Evolutionary conservation across 495 filamentous ascomycete species (phyloP).

Genomic region (Penicillium verhagenii): DNA sequence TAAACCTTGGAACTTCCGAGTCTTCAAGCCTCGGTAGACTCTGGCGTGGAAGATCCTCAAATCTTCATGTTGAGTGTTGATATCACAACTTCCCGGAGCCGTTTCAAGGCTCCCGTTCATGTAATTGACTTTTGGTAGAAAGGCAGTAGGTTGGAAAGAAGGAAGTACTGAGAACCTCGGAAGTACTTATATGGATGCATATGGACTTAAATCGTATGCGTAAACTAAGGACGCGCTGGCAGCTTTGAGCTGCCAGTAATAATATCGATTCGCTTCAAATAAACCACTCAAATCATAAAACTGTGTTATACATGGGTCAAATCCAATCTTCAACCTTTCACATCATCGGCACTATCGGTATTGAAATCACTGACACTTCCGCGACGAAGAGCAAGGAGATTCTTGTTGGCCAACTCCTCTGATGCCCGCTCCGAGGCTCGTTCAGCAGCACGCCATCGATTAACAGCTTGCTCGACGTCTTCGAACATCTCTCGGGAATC

Average conservation of each 20-base stretch:
- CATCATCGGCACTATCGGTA: slow-evolving; percentile 42
- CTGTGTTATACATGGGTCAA: background rate
- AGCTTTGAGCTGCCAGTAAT: slow-evolving; percentile 33
- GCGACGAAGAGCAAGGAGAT: slow-evolving; percentile 40
- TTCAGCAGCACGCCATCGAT: slow-evolving; percentile 60
- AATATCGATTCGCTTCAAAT: background rate
- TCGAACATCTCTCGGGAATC: slow-evolving; percentile 81
- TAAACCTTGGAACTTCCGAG: too few species aligned
- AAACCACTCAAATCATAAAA: slow-evolving; percentile 1
- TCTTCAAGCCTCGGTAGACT: too few species aligned
- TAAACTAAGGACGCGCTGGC: background rate
- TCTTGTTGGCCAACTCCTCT: slow-evolving; percentile 45
- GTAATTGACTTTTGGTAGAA: too few species aligned
- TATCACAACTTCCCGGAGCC: too few species aligned
- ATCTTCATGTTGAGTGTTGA: too few species aligned
- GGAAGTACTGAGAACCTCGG: background rate
- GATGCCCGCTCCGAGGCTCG: slow-evolving; percentile 48
- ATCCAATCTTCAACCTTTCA: slow-evolving; percentile 28
- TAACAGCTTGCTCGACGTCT: slow-evolving; percentile 65
- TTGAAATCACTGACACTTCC: slow-evolving; percentile 45
- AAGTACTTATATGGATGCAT: background rate
- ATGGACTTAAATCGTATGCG: background rate
- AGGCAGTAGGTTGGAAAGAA: too few species aligned
- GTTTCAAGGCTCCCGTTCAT: too few species aligned
- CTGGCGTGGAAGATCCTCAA: too few species aligned